These are phyloP conservation scores for Termitomyces titanicus DNA, from an alignment of 768 basidiomycete genomes.

Conservation along the genomic window DNA sequence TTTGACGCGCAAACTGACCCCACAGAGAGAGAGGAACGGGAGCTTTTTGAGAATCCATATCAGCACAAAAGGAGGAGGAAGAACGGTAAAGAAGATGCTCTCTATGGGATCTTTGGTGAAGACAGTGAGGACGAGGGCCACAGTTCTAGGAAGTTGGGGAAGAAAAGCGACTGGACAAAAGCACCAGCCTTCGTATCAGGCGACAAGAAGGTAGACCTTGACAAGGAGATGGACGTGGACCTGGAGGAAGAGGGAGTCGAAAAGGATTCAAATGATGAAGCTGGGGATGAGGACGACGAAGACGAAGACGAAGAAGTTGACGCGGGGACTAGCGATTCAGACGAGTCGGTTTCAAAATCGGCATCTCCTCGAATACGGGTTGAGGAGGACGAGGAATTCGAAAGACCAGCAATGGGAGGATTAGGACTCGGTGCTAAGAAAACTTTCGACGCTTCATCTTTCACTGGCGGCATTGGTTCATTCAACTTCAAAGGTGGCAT, in stretches of 20 bases:
- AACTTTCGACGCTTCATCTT: neutral
- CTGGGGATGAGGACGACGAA: slow-evolving; percentile 27
- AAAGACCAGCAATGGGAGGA: slow-evolving; percentile 40
- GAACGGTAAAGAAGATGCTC: slow-evolving; percentile 65
- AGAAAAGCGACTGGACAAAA: slow-evolving; percentile 67
- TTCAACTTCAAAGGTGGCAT: slow-evolving; percentile 39
- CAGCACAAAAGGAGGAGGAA: slow-evolving; percentile 62
- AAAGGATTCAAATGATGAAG: slow-evolving; percentile 32
- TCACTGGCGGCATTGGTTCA: slow-evolving; percentile 27
- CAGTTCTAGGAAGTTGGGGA: slow-evolving; percentile 22
- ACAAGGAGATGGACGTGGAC: slow-evolving; percentile 31
- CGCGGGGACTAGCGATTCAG: slow-evolving; percentile 37
- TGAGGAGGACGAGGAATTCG: slow-evolving; percentile 41
- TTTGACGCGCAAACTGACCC: slow-evolving; percentile 48
- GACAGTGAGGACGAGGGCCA: slow-evolving; percentile 63
- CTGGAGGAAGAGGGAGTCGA: slow-evolving; percentile 29
- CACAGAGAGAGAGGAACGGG: slow-evolving; percentile 68
- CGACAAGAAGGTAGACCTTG: slow-evolving; percentile 45
- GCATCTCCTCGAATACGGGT: slow-evolving; percentile 56
- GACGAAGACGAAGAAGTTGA: neutral
- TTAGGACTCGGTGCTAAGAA: slow-evolving; percentile 31
- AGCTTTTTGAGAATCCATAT: slow-evolving; percentile 76
- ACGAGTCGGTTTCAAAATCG: slow-evolving; percentile 40
- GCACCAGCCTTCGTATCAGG: slow-evolving; percentile 73
- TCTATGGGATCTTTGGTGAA: slow-evolving; percentile 75